phyloP scores from a whole-genome alignment of 805 yeast genomes.

The Ogataea naganishii region DNA sequence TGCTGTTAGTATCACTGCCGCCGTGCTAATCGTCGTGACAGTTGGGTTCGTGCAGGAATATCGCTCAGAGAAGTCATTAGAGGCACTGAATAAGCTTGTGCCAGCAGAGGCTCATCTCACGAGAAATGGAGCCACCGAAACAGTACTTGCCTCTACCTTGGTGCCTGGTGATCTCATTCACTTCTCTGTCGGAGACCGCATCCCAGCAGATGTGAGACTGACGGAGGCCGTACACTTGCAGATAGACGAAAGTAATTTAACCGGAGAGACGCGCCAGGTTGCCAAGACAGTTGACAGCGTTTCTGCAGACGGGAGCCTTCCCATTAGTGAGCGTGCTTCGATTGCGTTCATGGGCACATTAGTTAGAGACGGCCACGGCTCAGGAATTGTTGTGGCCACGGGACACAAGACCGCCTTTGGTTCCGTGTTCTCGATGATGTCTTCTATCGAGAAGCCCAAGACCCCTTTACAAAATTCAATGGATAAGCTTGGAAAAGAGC shows the following conservation, averaged over 20 bases:
- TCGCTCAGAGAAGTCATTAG: conserved; percentile 87
- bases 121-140: conserved; percentile 67
- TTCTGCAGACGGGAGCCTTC: conserved; percentile 27
- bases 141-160: conserved; percentile 76
- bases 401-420: conserved; percentile 91
- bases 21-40: conserved; percentile 85
- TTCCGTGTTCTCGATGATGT: conserved; percentile 90
- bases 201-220: conserved; percentile 91
- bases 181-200: conserved; percentile 86
- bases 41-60: conserved; percentile 98
- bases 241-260: conserved; percentile 88
- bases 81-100: conserved; percentile 85
- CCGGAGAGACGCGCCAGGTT: conserved; percentile 93
- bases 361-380: conserved; percentile 92
- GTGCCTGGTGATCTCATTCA: conserved; percentile 96
- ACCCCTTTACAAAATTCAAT: conserved; percentile 93
- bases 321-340: conserved; percentile 61
- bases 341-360: conserved; percentile 97
- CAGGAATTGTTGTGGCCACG: conserved; percentile 89
- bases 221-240: conserved; percentile 69
- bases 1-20: conserved; percentile 87
- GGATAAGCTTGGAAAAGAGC: conserved; percentile 92
- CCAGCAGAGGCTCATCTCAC: conserved; percentile 96
- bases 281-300: conserved; percentile 49
- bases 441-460: conserved; percentile 91